Evolutionary conservation across 495 filamentous ascomycete species (phyloP).

Genomic region (Hyaloscypha finlandica): DNA sequence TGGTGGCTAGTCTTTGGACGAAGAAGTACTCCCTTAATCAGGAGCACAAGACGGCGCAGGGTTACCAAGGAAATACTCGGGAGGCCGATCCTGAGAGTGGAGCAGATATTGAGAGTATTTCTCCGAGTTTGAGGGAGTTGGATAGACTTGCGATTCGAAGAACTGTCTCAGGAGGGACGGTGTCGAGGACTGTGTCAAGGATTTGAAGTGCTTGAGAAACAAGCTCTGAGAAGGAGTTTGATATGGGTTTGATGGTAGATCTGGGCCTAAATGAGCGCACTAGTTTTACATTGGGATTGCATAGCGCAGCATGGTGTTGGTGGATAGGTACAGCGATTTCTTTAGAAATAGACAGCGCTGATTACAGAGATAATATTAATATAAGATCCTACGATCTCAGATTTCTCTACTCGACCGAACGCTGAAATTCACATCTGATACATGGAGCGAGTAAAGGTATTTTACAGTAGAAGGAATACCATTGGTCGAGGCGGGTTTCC

Average conservation of each 20-base stretch:
- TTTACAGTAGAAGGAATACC: too few species aligned
- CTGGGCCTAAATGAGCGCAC: neutral
- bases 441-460: too few species aligned
- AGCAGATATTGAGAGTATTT: neutral
- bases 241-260: neutral
- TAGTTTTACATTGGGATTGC: neutral
- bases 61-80: conserved; percentile 15
- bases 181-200: neutral
- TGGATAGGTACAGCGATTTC: neutral
- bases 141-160: conserved; percentile 4
- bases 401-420: neutral
- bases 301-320: neutral
- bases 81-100: conserved; percentile 14
- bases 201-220: neutral
- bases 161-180: neutral
- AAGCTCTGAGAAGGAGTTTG: neutral
- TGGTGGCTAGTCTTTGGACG: conserved; percentile 25
- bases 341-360: neutral
- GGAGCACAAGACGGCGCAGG: conserved; percentile 26
- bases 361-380: neutral
- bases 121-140: conserved; percentile 4
- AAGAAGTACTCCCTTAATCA: conserved; percentile 28
- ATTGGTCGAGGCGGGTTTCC: too few species aligned
- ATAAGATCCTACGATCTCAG: neutral
- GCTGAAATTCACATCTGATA: neutral